Base-by-base conservation (phyloP, 768 basidiomycete species). In the Russula foetens region DNA sequence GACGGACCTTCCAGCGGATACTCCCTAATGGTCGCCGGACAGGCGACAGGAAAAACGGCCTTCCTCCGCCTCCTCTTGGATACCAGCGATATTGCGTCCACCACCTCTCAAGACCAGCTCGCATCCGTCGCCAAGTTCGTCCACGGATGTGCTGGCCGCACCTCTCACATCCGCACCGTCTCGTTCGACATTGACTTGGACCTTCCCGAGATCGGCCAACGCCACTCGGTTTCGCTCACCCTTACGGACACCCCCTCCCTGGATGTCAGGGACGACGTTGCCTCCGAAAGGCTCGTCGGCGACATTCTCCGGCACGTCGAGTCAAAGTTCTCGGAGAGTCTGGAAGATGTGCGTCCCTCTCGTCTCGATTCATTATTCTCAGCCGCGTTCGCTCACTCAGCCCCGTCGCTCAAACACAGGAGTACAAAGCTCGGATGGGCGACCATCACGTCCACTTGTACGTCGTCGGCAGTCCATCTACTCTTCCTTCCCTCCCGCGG, bases 11-110 rank as follows among this genome's bases (percentile, higher is more conserved):
- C 73, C 76, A 77, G 69, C 68, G 75, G 75, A 39, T 81, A 81
- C 76, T 85, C 85, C 67, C 76, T 92, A 72, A 86, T 92, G 76
- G 88, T 90, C 69, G 90, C 89, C 59, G 90, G 90, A 53, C 84
- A 82, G 70, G 79, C 85, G 75, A 85, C 86, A 75, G 88, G 88
- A 74, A 93, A 93, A 80, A 90, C 90, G 24, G 86, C 88, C 62
- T 88, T 93, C 69, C 85, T 92, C 69, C 84, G 89, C 59, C 86
- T 92, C 68, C 79, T 93, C 65, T 82, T 92, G 72, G 89, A 91
- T 77, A 90, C 91, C 65, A 81, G 81, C 76, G 76, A 81, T 70
- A 77, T 92, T 68, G 81, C 88, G 15, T 75, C 79, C 43, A 70
- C 76, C 23, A 81, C 83, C 56, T 77, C 81, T 50, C 84, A 83